Evolutionary conservation across 2,329 filamentous ascomycete genomes (phyloP).

Genomic region (Ophiocordyceps camponoti-saundersi): DNA sequence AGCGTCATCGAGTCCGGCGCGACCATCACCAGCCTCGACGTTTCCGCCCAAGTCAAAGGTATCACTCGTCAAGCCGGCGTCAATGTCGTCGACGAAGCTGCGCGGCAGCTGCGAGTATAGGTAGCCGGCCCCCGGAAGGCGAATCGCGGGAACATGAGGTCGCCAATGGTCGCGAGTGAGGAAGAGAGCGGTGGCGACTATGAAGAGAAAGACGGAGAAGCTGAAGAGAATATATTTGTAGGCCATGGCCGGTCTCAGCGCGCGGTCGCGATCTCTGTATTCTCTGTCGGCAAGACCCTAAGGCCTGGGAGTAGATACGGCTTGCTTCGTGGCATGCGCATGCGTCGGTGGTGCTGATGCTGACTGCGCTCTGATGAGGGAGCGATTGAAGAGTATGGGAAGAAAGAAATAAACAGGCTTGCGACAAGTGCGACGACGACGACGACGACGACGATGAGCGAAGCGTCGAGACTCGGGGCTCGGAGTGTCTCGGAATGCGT

Average conservation of each 20-base stretch:
- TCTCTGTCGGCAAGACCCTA: background rate
- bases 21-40: conserved; percentile 58
- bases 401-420: background rate
- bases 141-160: conserved; percentile 44
- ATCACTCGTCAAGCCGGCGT: conserved; percentile 66
- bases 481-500: background rate
- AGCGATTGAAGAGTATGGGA: background rate
- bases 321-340: background rate
- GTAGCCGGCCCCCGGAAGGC: conserved; percentile 37
- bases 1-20: conserved; percentile 63
- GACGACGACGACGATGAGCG: background rate
- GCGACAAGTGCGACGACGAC: no score
- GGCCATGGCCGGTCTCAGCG: conserved; percentile 36
- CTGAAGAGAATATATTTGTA: conserved; percentile 57
- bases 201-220: conserved; percentile 52
- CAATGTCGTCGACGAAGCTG: conserved; percentile 69
- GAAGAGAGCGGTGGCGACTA: conserved; percentile 61
- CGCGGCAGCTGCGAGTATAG: conserved; percentile 64
- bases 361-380: background rate
- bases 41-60: conserved; percentile 76
- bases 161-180: conserved; percentile 67
- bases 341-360: background rate
- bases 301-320: background rate
- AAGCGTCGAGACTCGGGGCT: background rate
- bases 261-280: background rate